Percentiles rank a stretch among this genome's conserved stretches.
These are phyloP conservation scores for Saccharomycopsis fibuligera DNA, from an alignment of 805 yeast genomes.

Conservation along the genomic window DNA sequence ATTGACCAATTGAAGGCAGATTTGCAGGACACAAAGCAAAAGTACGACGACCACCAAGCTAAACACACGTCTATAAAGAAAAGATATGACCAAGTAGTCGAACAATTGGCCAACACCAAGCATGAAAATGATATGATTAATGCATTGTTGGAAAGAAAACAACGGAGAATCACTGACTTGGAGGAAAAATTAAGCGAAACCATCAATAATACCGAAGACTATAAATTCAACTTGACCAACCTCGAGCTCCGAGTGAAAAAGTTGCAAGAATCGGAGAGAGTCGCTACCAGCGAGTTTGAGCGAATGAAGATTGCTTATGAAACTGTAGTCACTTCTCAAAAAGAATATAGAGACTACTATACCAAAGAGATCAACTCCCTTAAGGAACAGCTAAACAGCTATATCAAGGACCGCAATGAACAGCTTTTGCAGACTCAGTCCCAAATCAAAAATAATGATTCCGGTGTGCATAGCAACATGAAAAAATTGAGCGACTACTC, in stretches of 20 bases:
- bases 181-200: constrained; percentile 51
- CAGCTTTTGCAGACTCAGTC: constrained; percentile 32
- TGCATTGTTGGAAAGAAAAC: constrained; percentile 62
- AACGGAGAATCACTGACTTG: constrained; percentile 58
- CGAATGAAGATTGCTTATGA: constrained; percentile 54
- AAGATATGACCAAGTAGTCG: constrained; percentile 49
- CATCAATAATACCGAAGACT: constrained; percentile 40
- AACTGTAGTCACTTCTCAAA: constrained; percentile 44
- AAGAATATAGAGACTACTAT: constrained; percentile 45
- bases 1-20: constrained; percentile 50
- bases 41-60: constrained; percentile 44
- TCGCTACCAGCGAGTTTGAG: constrained; percentile 45
- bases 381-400: constrained; percentile 32
- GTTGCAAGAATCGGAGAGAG: constrained; percentile 40
- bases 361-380: constrained; percentile 37
- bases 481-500: constrained; percentile 43
- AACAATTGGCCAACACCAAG: constrained; percentile 61
- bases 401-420: constrained; percentile 32
- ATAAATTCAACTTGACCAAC: constrained; percentile 43
- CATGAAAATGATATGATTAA: constrained; percentile 74
- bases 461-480: constrained; percentile 42
- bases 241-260: constrained; percentile 43
- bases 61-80: constrained; percentile 41
- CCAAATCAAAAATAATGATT: constrained; percentile 38
- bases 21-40: constrained; percentile 32